Evolutionary conservation across 1,139 yeast species (phyloP).

Genomic region (Kodamaea arcana): DNA sequence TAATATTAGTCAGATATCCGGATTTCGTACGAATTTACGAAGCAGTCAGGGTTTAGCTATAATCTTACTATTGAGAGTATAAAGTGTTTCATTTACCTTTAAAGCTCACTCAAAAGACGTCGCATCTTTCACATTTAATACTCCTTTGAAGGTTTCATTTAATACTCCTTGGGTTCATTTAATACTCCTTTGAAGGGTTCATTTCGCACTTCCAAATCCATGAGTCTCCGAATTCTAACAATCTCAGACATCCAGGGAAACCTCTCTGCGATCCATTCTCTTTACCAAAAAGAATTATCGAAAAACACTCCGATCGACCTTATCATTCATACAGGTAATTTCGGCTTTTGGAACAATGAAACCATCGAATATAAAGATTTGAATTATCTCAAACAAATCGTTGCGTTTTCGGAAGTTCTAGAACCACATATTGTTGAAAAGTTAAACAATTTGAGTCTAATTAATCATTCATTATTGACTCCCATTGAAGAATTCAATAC

Average conservation of each 20-base stretch:
- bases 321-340: constrained; percentile 72
- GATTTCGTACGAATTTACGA: too few relatives aligned
- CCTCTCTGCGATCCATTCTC: constrained; percentile 17
- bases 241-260: constrained; percentile 36
- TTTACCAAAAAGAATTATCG: constrained; percentile 15
- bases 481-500: constrained; percentile 14
- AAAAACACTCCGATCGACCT: constrained; percentile 19
- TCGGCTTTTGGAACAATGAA: constrained; percentile 67
- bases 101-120: too few relatives aligned
- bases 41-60: too few relatives aligned
- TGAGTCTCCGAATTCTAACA: constrained; percentile 17
- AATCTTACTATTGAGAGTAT: too few relatives aligned
- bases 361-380: constrained; percentile 56
- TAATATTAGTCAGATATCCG: too few relatives aligned
- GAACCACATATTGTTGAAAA: constrained; percentile 42
- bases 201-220: too few relatives aligned
- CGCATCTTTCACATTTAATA: too few relatives aligned
- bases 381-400: constrained; percentile 57
- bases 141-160: too few relatives aligned
- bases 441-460: constrained; percentile 44
- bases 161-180: too few relatives aligned
- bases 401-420: constrained; percentile 62
- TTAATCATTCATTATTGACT: constrained; percentile 8
- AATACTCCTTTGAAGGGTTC: too few relatives aligned
- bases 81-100: too few relatives aligned